Base-by-base conservation (phyloP, 1,284 basidiomycete species). In the Phellinidium pouzarii region DNA sequence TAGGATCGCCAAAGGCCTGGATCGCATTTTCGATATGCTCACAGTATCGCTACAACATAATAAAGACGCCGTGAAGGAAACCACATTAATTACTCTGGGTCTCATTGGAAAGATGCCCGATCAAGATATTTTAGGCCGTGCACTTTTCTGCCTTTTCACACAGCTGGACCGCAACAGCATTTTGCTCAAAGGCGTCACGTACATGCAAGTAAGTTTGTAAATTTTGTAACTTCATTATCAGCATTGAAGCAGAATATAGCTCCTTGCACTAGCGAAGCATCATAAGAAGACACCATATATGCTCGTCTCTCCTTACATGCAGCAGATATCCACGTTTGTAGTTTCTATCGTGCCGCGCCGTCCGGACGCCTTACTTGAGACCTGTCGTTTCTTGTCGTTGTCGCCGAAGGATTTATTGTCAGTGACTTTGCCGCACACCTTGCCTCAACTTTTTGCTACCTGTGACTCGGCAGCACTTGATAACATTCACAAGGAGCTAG, bases 391-490 rank as follows among this genome's bases (percentile, higher is more conserved):
- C 56, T 69, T 90, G 57, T 72, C 73, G 1, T 69, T 81, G 27
- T 65, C 72, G 9, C 71, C 75, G 0, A 65, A 70, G 11, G 79
- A 82, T 57, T 92, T 95, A 63, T 72, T 95, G 50, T 72, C 75
- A 2, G 72, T 80, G 17, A 89, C 84, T 0, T 73, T 88, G 8
- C 66, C 75, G 2, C 73, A 79, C 53, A 87, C 82, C 0, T 71
- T 94, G 1, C 92, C 93, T 0, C 69, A 74, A 19, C 65, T 94
- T 29, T 87, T 92, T 58, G 79, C 80, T 3, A 72, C 72, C 31
- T 75, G 79, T 54, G 80, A 92, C 45, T 52, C 58, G 11, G 59
- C 61, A 11, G 68, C 69, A 0, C 68, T 84, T 12, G 64, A 71
- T 6, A 64, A 64, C 3, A 64, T 82, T 23, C 64, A 76, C 1